phyloP scores from a whole-genome alignment of 345 rosid species.

The Arabidopsis arenosa region DNA sequence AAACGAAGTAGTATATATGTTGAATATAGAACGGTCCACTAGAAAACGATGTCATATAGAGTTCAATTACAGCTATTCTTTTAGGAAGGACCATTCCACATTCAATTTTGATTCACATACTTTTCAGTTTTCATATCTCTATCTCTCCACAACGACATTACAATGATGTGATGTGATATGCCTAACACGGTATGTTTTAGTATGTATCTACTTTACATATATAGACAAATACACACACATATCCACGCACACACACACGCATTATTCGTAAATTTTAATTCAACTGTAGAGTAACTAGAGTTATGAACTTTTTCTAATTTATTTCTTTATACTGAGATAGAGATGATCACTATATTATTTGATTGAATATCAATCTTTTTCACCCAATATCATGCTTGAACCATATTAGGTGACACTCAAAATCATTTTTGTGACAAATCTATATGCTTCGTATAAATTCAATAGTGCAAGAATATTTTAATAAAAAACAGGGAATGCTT shows the following conservation, averaged over 20 bases:
- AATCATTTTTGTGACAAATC: not conserved
- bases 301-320: not conserved
- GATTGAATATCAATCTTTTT: not conserved
- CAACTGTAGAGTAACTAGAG: not conserved
- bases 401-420: not conserved
- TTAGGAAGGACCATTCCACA: slow-evolving; percentile 41
- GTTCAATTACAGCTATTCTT: slow-evolving; percentile 44
- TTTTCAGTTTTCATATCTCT: slow-evolving; percentile 32
- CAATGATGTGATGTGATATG: slow-evolving; percentile 44
- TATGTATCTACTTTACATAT: not conserved
- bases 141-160: slow-evolving; percentile 29
- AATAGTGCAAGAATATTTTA: not conserved
- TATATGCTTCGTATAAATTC: not conserved
- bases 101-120: slow-evolving; percentile 34
- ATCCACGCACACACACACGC: not conserved
- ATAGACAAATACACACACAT: slow-evolving; percentile 6
- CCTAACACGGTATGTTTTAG: slow-evolving; percentile 17
- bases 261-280: not conserved
- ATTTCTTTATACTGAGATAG: not conserved
- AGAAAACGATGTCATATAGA: slow-evolving; percentile 36
- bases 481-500: not conserved
- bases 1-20: slow-evolving; percentile 18
- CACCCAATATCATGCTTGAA: not conserved
- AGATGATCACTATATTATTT: not conserved
- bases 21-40: slow-evolving; percentile 8